Conservation (phyloP, 148 eudicot genomes). For the Rhododendron kiyosumense region DNA sequence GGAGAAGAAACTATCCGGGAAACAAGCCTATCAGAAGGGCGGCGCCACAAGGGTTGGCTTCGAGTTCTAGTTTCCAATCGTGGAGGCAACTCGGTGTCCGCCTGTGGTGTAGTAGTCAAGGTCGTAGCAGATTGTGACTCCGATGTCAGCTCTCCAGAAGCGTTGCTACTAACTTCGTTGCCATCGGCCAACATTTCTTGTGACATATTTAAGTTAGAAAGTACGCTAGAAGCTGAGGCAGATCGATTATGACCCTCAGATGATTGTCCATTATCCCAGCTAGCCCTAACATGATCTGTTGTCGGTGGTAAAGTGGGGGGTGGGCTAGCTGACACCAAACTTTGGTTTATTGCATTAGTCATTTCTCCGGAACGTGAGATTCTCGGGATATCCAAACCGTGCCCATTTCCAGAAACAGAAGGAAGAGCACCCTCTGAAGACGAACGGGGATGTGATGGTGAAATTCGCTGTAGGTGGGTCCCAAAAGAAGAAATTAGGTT, state of each 20-base stretch:
- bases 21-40: conserved; percentile 43
- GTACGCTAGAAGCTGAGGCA: conserved; percentile 39
- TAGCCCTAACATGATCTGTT: conserved; percentile 28
- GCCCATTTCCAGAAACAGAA: conserved; percentile 34
- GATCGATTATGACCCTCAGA: conserved; percentile 37
- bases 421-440: conserved; percentile 59
- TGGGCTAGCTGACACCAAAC: conserved; percentile 39
- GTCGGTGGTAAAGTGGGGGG: conserved; percentile 37
- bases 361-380: not conserved
- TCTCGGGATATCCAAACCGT: conserved; percentile 14
- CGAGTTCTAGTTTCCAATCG: conserved; percentile 47
- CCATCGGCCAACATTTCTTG: conserved; percentile 31
- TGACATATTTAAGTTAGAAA: conserved; percentile 36
- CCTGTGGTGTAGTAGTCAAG: conserved; percentile 12
- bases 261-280: conserved; percentile 29
- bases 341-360: conserved; percentile 36
- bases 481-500: conserved; percentile 38
- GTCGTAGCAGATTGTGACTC: conserved; percentile 35
- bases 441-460: conserved; percentile 59
- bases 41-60: conserved; percentile 43
- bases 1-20: conserved; percentile 48
- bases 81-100: conserved; percentile 34
- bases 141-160: conserved; percentile 37
- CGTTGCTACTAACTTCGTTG: conserved; percentile 43
- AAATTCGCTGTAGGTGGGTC: conserved; percentile 28